These are phyloP conservation scores for Inosperma sp. DNA, from an alignment of 768 basidiomycete species.

Conservation along the genomic window DNA sequence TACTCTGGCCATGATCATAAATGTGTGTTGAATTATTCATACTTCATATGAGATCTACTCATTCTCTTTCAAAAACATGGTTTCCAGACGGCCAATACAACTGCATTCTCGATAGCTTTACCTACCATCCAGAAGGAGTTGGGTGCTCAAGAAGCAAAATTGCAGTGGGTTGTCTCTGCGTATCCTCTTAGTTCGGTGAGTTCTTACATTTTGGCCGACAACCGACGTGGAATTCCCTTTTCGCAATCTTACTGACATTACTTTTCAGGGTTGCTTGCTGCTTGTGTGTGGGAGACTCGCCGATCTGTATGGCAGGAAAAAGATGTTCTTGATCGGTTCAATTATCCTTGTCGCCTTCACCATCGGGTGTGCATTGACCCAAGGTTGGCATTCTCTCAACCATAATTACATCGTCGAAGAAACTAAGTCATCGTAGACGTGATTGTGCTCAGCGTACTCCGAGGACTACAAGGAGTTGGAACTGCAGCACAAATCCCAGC, in stretches of 20 bases:
- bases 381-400: constrained; percentile 36
- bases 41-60: not conserved
- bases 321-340: constrained; percentile 59
- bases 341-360: constrained; percentile 50
- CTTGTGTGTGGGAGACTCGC: constrained; percentile 73
- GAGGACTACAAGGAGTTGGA: constrained; percentile 80
- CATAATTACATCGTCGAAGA: not conserved
- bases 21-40: constrained; percentile 18
- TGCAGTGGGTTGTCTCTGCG: constrained; percentile 66
- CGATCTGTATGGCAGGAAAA: constrained; percentile 74
- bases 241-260: not conserved
- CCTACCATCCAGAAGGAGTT: constrained; percentile 50
- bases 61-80: not conserved
- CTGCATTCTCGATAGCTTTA: constrained; percentile 48
- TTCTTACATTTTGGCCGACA: not conserved
- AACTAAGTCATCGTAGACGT: constrained; percentile 38
- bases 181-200: constrained; percentile 62
- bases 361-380: constrained; percentile 60
- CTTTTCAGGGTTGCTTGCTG: constrained; percentile 64
- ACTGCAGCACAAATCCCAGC: constrained; percentile 73
- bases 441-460: constrained; percentile 59
- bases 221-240: not conserved
- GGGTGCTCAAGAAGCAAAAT: constrained; percentile 42
- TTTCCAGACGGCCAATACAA: constrained; percentile 38
- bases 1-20: constrained; percentile 38